Base-by-base conservation (phyloP, 345 rosid genomes). In the Syzygium jambos region DNA sequence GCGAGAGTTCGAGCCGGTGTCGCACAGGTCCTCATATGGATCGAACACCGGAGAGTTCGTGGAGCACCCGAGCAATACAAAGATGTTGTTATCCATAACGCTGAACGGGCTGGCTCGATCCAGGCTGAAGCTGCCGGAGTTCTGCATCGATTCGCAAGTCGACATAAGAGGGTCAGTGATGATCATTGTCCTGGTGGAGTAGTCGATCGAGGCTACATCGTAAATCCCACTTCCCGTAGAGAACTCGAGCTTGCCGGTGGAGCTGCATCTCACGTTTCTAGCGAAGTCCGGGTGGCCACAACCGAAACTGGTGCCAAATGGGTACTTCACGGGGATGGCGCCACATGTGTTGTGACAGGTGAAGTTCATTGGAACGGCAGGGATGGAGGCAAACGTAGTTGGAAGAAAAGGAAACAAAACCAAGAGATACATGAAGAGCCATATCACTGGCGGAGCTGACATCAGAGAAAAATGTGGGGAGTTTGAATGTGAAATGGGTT, bases 31-130 rank as follows among this genome's bases (percentile, higher is more conserved):
- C 61, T 92, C 92, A 27, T 89, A 87, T 11, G 95, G 90, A 85
- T 93, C 97, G 61, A 93, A 95, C 38, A 93, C 92, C 1, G 94
- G 95, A 85, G 97, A 95, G 73, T 93, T 91, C 29, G 91, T 91
- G 54, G 97, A 95, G 88, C 97, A 95, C 7, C 95, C 95, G 6
- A 95, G 94, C 91, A 95, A 87, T 43, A 91, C 94, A 63, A 95
- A 93, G 77, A 93, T 92, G 83, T 95, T 91, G 38, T 89, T 90
- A 13, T 89, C 86, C 11, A 93, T 91, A 49, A 93, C 59, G n/a
- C 91, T 78, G 91, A 95, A 95, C 5, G 95, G 95, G 88, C 94
- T 92, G 25, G 93, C 87, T 11, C 89, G 87, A 77, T 93, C 95
- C 88, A 93, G 88, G 93, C 91, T 90, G 86, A 95, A 95, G 85